A percentile compares a stretch with the other conserved stretches of the same genome.
phyloP scores from a whole-genome alignment of 805 yeast genomes.

The Schwanniomyces yamadae region DNA sequence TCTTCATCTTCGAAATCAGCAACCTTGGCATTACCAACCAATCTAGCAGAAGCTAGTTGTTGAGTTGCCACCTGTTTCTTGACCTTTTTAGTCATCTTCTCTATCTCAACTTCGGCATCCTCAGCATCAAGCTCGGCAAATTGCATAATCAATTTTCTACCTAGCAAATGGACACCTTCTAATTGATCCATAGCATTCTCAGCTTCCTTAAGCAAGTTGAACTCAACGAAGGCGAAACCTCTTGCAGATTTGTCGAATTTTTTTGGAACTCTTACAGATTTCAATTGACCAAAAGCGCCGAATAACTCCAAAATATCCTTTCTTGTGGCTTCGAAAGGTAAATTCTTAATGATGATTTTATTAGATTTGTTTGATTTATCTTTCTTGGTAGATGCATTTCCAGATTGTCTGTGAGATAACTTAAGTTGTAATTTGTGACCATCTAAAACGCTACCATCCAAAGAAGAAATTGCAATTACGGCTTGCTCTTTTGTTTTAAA shows the following conservation, averaged over 20 bases:
- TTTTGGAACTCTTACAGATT: constrained; percentile 93
- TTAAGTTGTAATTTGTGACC: constrained; percentile 91
- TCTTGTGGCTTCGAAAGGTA: constrained; percentile 94
- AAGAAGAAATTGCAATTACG: constrained; percentile 62
- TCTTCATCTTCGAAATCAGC: constrained; percentile 60
- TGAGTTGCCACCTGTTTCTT: constrained; percentile 76
- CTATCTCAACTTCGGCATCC: constrained; percentile 88
- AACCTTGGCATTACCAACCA: constrained; percentile 71
- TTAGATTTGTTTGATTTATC: constrained; percentile 47
- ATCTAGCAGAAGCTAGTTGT: constrained; percentile 66
- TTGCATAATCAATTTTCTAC: constrained; percentile 91
- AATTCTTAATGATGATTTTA: constrained; percentile 90
- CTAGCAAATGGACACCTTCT: constrained; percentile 93
- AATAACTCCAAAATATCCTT: constrained; percentile 90
- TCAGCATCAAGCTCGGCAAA: constrained; percentile 81
- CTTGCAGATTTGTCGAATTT: constrained; percentile 93
- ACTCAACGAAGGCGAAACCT: constrained; percentile 98
- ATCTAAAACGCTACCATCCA: constrained; percentile 77
- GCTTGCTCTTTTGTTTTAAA: constrained; percentile 80
- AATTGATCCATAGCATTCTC: constrained; percentile 91
- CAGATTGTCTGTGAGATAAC: constrained; percentile 74
- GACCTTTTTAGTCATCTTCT: constrained; percentile 84
- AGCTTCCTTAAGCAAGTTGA: constrained; percentile 80
- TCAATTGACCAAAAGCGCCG: constrained; percentile 91
- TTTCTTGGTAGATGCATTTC: constrained; percentile 20